These are phyloP conservation scores for Neopestalotiopsis sp. DNA, from an alignment of 2,329 filamentous ascomycete genomes.

Conservation along the genomic window DNA sequence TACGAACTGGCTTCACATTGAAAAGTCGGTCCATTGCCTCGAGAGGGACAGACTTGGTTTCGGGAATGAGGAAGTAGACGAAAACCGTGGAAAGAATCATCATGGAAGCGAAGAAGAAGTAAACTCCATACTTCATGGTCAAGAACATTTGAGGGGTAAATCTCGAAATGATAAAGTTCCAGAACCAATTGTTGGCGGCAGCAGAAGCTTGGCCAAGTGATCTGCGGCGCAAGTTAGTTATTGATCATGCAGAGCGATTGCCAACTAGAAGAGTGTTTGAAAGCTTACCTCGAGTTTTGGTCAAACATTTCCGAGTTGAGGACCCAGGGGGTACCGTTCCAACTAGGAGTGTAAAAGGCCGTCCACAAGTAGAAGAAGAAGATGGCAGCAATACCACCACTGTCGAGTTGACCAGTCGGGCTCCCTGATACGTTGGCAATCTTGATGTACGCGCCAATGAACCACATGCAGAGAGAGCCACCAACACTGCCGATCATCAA, in stretches of 20 bases:
- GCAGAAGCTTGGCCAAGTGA: conserved; percentile 76
- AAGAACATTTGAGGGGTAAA: conserved; percentile 72
- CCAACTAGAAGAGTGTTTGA: background rate
- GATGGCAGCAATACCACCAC: conserved; percentile 62
- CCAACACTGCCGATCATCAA: conserved; percentile 63
- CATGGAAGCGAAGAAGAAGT: conserved; percentile 71
- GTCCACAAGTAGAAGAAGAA: conserved; percentile 81
- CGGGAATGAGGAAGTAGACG: conserved; percentile 67
- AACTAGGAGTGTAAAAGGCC: conserved; percentile 72
- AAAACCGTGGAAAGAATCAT: conserved; percentile 65
- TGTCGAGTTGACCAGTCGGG: conserved; percentile 35
- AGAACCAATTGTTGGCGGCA: conserved; percentile 75
- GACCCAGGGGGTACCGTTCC: conserved; percentile 80
- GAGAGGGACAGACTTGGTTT: conserved; percentile 70
- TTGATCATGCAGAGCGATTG: background rate
- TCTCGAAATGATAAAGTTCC: conserved; percentile 71
- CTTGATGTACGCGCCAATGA: conserved; percentile 66
- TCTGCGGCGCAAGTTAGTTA: conserved; percentile 23
- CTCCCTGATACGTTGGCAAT: conserved; percentile 44
- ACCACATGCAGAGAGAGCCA: conserved; percentile 70
- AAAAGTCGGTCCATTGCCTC: conserved; percentile 71
- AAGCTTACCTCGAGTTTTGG: conserved; percentile 60
- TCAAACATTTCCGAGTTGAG: conserved; percentile 79
- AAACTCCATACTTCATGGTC: conserved; percentile 66
- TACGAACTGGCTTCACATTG: conserved; percentile 49